Percentiles rank a stretch among this genome's conserved stretches.
These are phyloP conservation scores for Wickerhamiella vanderwaltii DNA, from an alignment of 805 yeast species.

Conservation along the genomic window DNA sequence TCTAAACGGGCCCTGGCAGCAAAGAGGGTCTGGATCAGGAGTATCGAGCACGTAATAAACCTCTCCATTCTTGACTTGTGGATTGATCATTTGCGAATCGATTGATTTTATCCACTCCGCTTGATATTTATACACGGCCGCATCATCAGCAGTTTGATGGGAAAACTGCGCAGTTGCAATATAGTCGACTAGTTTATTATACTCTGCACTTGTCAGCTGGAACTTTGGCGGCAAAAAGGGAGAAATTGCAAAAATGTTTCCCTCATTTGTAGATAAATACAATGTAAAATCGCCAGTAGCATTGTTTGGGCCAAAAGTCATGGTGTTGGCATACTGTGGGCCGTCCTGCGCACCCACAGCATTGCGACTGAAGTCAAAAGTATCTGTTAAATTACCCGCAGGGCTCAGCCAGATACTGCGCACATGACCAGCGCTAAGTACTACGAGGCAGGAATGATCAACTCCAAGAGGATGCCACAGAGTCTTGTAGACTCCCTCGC, in stretches of 20 bases:
- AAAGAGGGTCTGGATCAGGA: conserved; percentile 7
- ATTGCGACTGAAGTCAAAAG: background rate
- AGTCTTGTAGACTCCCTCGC: conserved; percentile 22
- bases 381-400: conserved; percentile 21
- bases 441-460: conserved; percentile 34
- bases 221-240: conserved; percentile 50
- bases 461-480: conserved; percentile 37
- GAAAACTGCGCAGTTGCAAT: conserved; percentile 41
- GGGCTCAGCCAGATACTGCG: conserved; percentile 16
- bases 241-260: conserved; percentile 46
- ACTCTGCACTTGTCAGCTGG: conserved; percentile 25
- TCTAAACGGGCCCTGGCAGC: conserved; percentile 42
- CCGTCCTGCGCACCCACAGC: conserved; percentile 13
- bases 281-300: conserved; percentile 39
- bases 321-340: conserved; percentile 28
- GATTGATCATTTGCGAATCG: background rate
- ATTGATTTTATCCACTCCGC: conserved; percentile 12
- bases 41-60: conserved; percentile 4
- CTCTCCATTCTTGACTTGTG: background rate
- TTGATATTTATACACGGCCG: conserved; percentile 9
- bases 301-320: conserved; percentile 34
- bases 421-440: conserved; percentile 29
- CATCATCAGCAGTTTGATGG: conserved; percentile 28
- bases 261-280: conserved; percentile 40
- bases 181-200: conserved; percentile 45